These are phyloP conservation scores for Pilobolus umbonatus DNA, from an alignment of 192 early-diverging fungal species.

Conservation along the genomic window DNA sequence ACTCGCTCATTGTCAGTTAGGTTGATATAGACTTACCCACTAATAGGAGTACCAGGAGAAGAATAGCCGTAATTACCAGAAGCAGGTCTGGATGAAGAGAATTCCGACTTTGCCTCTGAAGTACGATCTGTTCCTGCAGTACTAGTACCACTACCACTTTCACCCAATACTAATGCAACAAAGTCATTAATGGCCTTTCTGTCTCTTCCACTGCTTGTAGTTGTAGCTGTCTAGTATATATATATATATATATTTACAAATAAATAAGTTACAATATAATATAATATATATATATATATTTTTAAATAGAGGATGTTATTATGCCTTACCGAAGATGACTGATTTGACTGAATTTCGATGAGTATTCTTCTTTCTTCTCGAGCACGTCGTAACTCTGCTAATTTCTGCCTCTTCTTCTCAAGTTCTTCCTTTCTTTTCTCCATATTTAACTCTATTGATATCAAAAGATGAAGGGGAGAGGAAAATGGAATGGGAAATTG, in stretches of 20 bases:
- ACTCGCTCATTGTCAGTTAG: neutral
- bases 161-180: conserved; percentile 80
- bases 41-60: conserved; percentile 25
- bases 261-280: no score
- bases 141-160: conserved; percentile 39
- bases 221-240: neutral
- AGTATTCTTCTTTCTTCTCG: conserved; percentile 69
- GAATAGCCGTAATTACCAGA: conserved; percentile 26
- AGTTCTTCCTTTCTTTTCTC: conserved; percentile 75
- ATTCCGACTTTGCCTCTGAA: conserved; percentile 39
- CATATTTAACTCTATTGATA: conserved; percentile 34
- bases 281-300: neutral
- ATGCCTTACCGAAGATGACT: conserved; percentile 20
- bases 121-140: conserved; percentile 40
- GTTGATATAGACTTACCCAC: conserved; percentile 11
- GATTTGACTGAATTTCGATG: conserved; percentile 35
- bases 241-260: no score
- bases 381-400: conserved; percentile 80
- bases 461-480: neutral
- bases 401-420: conserved; percentile 87
- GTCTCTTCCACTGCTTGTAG: conserved; percentile 27
- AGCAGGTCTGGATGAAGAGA: conserved; percentile 40
- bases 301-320: neutral
- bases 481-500: neutral
- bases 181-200: conserved; percentile 81